Conservation (phyloP, 257 asterid species). For the Ballota nigra region DNA sequence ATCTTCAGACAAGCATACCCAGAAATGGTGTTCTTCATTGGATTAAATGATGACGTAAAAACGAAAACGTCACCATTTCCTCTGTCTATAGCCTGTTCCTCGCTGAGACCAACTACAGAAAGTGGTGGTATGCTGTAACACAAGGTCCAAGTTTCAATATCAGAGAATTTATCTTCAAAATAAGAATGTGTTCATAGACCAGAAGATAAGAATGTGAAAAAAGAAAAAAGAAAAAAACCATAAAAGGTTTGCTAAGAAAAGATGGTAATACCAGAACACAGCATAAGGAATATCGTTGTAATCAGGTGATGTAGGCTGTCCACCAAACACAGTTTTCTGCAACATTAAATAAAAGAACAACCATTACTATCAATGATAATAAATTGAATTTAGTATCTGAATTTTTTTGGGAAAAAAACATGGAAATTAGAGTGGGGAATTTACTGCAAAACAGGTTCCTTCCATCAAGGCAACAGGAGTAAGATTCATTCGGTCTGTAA, state of each 20-base stretch:
- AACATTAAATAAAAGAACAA: constrained; percentile 6
- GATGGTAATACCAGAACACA: constrained; percentile 71
- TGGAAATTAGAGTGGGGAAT: not conserved
- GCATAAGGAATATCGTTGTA: constrained; percentile 70
- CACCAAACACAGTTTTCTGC: constrained; percentile 96
- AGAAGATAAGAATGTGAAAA: not conserved
- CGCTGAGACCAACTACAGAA: constrained; percentile 78
- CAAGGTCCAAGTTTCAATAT: not conserved
- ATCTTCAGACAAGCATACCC: constrained; percentile 45
- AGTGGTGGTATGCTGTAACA: constrained; percentile 89
- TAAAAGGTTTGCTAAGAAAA: constrained; percentile 3
- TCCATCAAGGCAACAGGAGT: constrained; percentile 99
- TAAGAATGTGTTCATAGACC: not conserved
- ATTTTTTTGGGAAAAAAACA: not conserved
- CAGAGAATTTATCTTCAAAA: not conserved
- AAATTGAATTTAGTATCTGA: not conserved
- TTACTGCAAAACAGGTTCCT: constrained; percentile 81
- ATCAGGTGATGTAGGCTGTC: constrained; percentile 68
- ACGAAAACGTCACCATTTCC: constrained; percentile 63
- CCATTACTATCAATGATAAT: not conserved
- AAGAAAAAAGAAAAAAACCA: not conserved
- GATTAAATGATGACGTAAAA: constrained; percentile 79
- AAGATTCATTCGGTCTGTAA: constrained; percentile 86
- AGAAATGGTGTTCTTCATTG: constrained; percentile 89
- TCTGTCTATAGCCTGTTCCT: constrained; percentile 75